phyloP scores from a whole-genome alignment of 164 flowering plant genomes.

The Vitis rupestris region DNA sequence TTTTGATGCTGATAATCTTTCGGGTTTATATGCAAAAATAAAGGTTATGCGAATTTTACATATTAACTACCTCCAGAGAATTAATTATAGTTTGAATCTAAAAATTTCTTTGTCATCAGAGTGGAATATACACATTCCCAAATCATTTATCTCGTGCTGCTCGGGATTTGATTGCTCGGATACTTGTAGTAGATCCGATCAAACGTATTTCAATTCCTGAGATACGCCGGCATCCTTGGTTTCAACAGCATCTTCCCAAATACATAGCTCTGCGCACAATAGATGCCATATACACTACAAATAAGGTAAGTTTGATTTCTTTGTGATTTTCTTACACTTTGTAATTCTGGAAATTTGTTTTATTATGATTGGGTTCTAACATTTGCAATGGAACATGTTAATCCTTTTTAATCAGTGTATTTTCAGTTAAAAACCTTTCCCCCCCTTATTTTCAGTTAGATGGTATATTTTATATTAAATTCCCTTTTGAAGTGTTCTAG shows the following conservation, averaged over 20 bases:
- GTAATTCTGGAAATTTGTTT: not conserved
- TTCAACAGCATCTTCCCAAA: slow-evolving; percentile 19
- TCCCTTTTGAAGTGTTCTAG: too few relatives aligned
- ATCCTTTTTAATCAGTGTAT: not conserved
- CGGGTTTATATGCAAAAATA: slow-evolving; percentile 14
- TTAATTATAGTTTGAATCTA: not conserved
- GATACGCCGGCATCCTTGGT: slow-evolving; percentile 30
- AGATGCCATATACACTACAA: not conserved
- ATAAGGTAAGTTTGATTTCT: slow-evolving; percentile 4
- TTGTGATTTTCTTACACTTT: not conserved
- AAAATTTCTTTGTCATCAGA: slow-evolving; percentile 8
- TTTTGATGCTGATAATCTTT: slow-evolving; percentile 21
- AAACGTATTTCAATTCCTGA: slow-evolving; percentile 28
- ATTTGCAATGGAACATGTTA: not conserved
- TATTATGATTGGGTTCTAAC: not conserved
- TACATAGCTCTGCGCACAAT: slow-evolving; percentile 11
- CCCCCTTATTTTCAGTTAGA: too few relatives aligned
- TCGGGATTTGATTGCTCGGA: slow-evolving; percentile 23
- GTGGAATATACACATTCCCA: slow-evolving; percentile 21
- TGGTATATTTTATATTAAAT: too few relatives aligned
- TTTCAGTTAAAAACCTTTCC: too few relatives aligned
- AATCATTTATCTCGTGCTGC: slow-evolving; percentile 21
- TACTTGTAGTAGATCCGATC: slow-evolving; percentile 25
- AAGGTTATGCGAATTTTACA: slow-evolving; percentile 5
- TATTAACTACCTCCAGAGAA: not conserved